Conservation (phyloP, 1,284 basidiomycete species). For the Malassezia japonica region DNA sequence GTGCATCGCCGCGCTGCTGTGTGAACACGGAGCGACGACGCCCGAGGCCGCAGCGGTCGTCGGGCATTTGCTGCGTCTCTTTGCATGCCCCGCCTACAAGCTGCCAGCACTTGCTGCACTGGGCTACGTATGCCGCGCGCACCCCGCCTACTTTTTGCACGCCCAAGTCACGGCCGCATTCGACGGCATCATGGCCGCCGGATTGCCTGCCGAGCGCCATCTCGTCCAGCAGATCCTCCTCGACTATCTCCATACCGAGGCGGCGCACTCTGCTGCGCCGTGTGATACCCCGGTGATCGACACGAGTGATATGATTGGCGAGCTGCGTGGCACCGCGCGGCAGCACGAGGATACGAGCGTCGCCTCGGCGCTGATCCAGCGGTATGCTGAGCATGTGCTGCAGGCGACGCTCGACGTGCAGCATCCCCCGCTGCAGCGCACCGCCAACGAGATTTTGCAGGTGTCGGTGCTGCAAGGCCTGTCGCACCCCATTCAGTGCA, state of each 20-base stretch:
- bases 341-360: conserved; percentile 95
- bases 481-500: conserved; percentile 83
- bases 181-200: conserved; percentile 68
- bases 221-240: conserved; percentile 76
- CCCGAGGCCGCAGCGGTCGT: conserved; percentile 23
- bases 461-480: conserved; percentile 91
- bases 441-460: conserved; percentile 79
- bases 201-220: conserved; percentile 62
- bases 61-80: conserved; percentile 69
- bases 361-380: conserved; percentile 82
- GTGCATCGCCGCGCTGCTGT: conserved; percentile 55
- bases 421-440: conserved; percentile 58
- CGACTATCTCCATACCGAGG: conserved; percentile 51
- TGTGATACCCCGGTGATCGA: conserved; percentile 53
- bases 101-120: conserved; percentile 60
- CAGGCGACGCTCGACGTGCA: conserved; percentile 57
- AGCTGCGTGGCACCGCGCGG: conserved; percentile 85
- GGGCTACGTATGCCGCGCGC: conserved; percentile 73
- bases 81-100: conserved; percentile 58
- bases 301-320: conserved; percentile 57
- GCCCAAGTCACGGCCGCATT: conserved; percentile 71
- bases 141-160: conserved; percentile 76
- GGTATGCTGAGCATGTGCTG: conserved; percentile 73
- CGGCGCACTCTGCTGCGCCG: conserved; percentile 43
- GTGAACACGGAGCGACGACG: conserved; percentile 52